phyloP scores from a whole-genome alignment of 2,329 filamentous ascomycete species.

The Claviceps sp. region DNA sequence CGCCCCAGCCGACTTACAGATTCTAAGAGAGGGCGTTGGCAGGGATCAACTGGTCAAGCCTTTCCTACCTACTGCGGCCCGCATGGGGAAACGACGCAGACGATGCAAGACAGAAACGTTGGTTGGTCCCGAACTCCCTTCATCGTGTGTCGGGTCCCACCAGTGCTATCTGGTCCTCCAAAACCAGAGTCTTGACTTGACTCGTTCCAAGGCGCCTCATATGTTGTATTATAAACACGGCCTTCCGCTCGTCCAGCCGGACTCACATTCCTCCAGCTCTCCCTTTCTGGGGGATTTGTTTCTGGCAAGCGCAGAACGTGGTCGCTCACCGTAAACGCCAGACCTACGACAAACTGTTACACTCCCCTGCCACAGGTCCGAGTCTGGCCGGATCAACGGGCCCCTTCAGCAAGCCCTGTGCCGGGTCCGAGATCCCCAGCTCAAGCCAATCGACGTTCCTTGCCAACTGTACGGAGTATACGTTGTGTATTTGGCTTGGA shows the following conservation, averaged over 20 bases:
- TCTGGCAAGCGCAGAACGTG: constrained; percentile 4
- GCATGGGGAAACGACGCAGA: neutral
- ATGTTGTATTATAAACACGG: constrained; percentile 13
- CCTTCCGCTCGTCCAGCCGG: constrained; percentile 15
- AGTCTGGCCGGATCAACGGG: neutral
- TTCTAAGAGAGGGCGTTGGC: neutral
- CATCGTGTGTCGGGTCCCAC: constrained; percentile 4
- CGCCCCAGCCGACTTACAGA: neutral
- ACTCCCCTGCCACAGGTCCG: neutral
- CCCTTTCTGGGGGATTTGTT: constrained; percentile 9
- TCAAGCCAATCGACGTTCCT: neutral
- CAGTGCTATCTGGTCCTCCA: neutral
- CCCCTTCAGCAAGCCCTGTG: constrained; percentile 4
- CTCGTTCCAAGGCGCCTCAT: constrained; percentile 16
- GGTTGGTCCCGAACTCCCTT: neutral
- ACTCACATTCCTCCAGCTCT: constrained; percentile 7
- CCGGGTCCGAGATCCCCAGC: constrained; percentile 11
- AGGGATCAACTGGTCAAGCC: neutral
- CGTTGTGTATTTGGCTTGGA: neutral
- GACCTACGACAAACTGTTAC: neutral
- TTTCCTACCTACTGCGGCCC: constrained; percentile 5
- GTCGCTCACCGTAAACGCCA: constrained; percentile 1
- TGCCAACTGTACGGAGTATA: neutral
- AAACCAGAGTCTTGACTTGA: neutral
- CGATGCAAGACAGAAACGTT: neutral